Percentiles rank a stretch among this genome's conserved stretches.
Evolutionary conservation across 805 yeast species (phyloP).

Genomic region (Lachancea mirantina): DNA sequence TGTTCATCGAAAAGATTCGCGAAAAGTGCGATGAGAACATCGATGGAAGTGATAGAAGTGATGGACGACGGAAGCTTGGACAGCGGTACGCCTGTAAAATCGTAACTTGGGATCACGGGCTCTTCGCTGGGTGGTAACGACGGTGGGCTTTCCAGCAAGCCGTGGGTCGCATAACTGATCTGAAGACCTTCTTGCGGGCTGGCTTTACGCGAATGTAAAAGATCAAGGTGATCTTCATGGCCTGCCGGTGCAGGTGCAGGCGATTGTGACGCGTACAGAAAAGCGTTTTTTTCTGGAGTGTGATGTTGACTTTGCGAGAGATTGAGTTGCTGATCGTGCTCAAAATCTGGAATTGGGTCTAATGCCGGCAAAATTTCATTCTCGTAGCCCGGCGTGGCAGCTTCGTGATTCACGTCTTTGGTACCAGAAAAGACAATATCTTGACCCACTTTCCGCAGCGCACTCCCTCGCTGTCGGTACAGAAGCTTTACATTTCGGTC

Average conservation of each 20-base stretch:
- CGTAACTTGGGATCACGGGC: constrained; percentile 9
- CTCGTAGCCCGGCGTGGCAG: constrained; percentile 2
- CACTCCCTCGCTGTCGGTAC: constrained; percentile 29
- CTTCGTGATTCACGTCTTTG: constrained; percentile 5
- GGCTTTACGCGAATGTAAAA: too few species aligned
- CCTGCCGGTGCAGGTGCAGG: too few species aligned
- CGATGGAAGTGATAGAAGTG: constrained; percentile 22
- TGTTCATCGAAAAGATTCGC: constrained; percentile 18
- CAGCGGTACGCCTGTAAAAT: constrained; percentile 14
- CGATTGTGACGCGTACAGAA: too few species aligned
- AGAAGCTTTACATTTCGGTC: constrained; percentile 25
- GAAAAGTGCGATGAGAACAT: constrained; percentile 18
- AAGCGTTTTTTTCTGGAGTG: too few species aligned
- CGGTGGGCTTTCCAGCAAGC: too few species aligned
- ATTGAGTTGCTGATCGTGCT: too few species aligned
- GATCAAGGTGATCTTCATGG: too few species aligned
- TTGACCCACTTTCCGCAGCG: constrained; percentile 20
- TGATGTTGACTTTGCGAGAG: too few species aligned
- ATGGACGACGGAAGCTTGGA: constrained; percentile 19
- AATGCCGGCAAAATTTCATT: not conserved
- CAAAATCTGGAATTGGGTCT: too few species aligned
- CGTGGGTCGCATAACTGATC: too few species aligned
- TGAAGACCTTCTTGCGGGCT: too few species aligned
- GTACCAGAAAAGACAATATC: constrained; percentile 8
- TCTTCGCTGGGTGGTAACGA: not conserved